These are phyloP conservation scores for Corynespora cassiicola DNA, from an alignment of 2,329 filamentous ascomycete species.

Conservation along the genomic window DNA sequence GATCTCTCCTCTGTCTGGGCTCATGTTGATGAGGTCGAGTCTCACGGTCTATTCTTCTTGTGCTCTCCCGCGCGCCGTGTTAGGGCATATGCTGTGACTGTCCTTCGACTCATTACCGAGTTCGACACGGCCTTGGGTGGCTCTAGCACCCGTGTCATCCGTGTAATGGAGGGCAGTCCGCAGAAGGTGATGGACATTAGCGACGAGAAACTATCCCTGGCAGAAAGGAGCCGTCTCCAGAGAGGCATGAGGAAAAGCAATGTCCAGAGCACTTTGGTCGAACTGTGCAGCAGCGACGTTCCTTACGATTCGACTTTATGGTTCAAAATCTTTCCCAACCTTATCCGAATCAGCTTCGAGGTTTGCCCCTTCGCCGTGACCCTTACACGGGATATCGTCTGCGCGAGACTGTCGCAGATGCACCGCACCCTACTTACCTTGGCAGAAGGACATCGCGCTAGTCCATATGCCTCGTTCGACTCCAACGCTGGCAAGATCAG, in stretches of 20 bases:
- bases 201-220: slow-evolving; percentile 87
- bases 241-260: slow-evolving; percentile 86
- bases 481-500: slow-evolving; percentile 65
- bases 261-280: slow-evolving; percentile 84
- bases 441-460: slow-evolving; percentile 67
- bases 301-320: slow-evolving; percentile 94
- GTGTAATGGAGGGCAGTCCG: slow-evolving; percentile 89
- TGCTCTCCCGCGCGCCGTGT: slow-evolving; percentile 94
- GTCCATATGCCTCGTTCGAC: slow-evolving; percentile 65
- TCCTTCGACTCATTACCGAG: slow-evolving; percentile 88
- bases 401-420: slow-evolving; percentile 91
- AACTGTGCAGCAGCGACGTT: slow-evolving; percentile 93
- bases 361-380: slow-evolving; percentile 91
- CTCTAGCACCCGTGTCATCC: slow-evolving; percentile 81
- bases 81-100: slow-evolving; percentile 87
- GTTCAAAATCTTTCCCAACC: slow-evolving; percentile 97
- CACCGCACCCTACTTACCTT: slow-evolving; percentile 82
- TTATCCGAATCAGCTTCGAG: slow-evolving; percentile 89
- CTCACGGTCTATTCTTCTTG: slow-evolving; percentile 94
- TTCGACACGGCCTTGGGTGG: slow-evolving; percentile 91
- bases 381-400: slow-evolving; percentile 88
- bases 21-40: slow-evolving; percentile 95
- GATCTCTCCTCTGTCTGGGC: slow-evolving; percentile 89
- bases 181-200: slow-evolving; percentile 90
- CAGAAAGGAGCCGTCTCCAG: slow-evolving; percentile 89